These are phyloP conservation scores for Endothia cerciana DNA, from an alignment of 2,329 filamentous ascomycete species.

Conservation along the genomic window DNA sequence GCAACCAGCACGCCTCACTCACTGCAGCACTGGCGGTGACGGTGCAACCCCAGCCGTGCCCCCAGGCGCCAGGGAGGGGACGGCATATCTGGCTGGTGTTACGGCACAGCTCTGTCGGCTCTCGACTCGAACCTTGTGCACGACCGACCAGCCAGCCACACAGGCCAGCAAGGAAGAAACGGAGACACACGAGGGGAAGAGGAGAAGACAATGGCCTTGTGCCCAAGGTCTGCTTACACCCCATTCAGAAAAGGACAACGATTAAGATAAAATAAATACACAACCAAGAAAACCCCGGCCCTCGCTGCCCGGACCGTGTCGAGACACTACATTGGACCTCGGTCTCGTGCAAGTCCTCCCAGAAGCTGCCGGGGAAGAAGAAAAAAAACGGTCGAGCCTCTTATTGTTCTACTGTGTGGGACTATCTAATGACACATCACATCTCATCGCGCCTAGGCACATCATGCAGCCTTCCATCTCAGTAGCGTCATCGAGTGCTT, in stretches of 20 bases:
- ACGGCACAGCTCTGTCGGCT: too few species aligned
- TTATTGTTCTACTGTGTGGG: conserved; percentile 16
- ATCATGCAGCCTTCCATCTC: conserved; percentile 45
- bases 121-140: too few species aligned
- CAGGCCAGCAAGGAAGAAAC: not conserved
- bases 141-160: not conserved
- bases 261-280: too few species aligned
- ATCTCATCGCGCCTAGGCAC: not conserved
- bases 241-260: too few species aligned
- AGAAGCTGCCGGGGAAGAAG: not conserved
- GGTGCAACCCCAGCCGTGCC: not conserved
- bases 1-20: conserved; percentile 18
- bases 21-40: conserved; percentile 4
- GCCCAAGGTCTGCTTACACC: too few species aligned
- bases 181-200: not conserved
- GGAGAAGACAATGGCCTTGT: conserved; percentile 7
- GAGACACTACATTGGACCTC: conserved; percentile 1
- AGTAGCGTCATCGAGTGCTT: conserved; percentile 74
- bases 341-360: not conserved
- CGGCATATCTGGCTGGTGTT: too few species aligned
- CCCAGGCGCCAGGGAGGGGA: too few species aligned
- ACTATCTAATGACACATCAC: conserved; percentile 22
- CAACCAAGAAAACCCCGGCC: too few species aligned
- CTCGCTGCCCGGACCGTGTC: not conserved
- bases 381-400: not conserved